Evolutionary conservation across 768 basidiomycete species (phyloP), one percentile per base, ranked within the genome.

Genomic region (Mycena galericulata): DNA sequence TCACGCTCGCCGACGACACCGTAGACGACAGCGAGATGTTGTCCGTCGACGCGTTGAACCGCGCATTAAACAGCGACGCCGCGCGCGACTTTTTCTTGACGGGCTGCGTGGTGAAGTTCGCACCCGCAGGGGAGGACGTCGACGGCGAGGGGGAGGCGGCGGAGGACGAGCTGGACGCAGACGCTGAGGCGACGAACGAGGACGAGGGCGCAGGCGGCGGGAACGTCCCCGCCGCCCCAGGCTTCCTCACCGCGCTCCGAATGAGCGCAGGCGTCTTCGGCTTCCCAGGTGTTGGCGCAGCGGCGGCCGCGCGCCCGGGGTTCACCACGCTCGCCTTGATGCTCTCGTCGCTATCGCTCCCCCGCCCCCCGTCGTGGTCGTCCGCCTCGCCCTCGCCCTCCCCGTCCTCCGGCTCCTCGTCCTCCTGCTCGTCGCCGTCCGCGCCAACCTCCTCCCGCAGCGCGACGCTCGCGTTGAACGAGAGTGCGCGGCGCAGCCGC

Each of bases 21-120:
- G 97, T 98, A 10, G 94, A 96, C 22, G 92, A 93, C 41, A 99
- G 87, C 29, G 96, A 98, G 71, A 99, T 97, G 79, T 97, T 98
- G 79, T 97, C 96, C 46, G 95, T 97, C 61, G 91, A 93, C 46
- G 90, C 89, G 77, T 98, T 97, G 73, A 94, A 81, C 71, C 92
- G 90, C 70, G 93, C 89, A 79, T 96, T 98, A 86, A 99, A 97
- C 71, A 98, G 77, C 24, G 89, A 86, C 46, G 90, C 88, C 0
- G 89, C 90, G 20, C 91, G 89, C 46, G 88, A 86, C 76, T 88
- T 88, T 81, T 92, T 94, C 85, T 93, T 93, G 11, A 14, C 8
- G 34, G 14, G 34, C 34, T 84, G 70, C 41, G 62, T 57, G 24
- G 70, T 83, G 66, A 30, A 36, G 36, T 55, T 50, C 32, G 34